A percentile compares a stretch with the other conserved stretches of the same genome.
Evolutionary conservation across 495 filamentous ascomycete species (phyloP).

Genomic region (Penicillium steckii): DNA sequence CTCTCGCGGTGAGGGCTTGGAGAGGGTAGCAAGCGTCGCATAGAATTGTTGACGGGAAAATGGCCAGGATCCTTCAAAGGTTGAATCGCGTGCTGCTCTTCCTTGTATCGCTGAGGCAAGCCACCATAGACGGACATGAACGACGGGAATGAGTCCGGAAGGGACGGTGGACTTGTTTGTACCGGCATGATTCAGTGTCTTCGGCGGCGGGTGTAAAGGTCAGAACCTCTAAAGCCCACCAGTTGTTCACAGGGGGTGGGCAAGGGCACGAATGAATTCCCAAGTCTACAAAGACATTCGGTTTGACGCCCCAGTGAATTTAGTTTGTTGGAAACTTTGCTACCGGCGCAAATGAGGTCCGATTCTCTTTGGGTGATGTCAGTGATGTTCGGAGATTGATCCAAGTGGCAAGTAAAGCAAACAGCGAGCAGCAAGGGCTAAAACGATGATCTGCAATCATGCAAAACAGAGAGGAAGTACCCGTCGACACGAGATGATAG

Average conservation of each 20-base stretch:
- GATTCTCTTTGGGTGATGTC: constrained; percentile 27
- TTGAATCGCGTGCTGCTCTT: constrained; percentile 27
- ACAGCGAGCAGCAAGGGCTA: constrained; percentile 24
- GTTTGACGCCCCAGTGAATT: constrained; percentile 16
- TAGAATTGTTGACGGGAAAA: constrained; percentile 31
- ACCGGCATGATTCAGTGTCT: constrained; percentile 40
- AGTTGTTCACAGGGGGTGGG: constrained; percentile 19
- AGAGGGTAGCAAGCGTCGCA: constrained; percentile 30
- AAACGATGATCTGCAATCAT: constrained; percentile 23
- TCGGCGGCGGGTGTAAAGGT: constrained; percentile 3
- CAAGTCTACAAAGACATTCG: constrained; percentile 17
- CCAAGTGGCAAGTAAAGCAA: constrained; percentile 10
- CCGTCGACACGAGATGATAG: constrained; percentile 15
- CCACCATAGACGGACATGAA: constrained; percentile 69
- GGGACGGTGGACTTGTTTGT: constrained; percentile 45
- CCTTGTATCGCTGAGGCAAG: constrained; percentile 27
- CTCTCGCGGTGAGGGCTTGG: constrained; percentile 44
- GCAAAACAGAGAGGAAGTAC: constrained; percentile 15
- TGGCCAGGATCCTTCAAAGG: constrained; percentile 31
- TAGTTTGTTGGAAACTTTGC: constrained; percentile 25
- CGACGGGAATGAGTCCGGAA: constrained; percentile 65
- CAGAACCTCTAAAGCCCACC: constrained; percentile 16
- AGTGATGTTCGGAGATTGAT: constrained; percentile 18
- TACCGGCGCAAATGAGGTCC: constrained; percentile 45
- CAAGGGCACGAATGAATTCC: background rate